phyloP scores from a whole-genome alignment of 495 filamentous ascomycete species.

The Elaphomyces granulatus region DNA sequence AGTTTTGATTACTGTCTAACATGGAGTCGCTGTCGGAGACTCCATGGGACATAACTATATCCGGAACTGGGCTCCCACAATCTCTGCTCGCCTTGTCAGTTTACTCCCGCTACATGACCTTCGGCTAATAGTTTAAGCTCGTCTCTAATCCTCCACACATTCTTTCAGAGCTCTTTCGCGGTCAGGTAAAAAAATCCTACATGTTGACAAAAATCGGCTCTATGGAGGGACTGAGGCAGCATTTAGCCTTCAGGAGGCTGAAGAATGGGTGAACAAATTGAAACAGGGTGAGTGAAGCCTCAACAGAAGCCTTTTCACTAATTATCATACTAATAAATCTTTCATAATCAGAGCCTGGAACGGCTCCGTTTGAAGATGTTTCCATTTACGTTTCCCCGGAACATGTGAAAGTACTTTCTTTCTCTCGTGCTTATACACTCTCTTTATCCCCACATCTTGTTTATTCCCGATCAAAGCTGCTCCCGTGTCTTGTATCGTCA shows the following conservation, averaged over 20 bases:
- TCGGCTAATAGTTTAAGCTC: no score
- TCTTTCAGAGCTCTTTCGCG: conserved; percentile 75
- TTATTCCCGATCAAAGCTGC: conserved; percentile 63
- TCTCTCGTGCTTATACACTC: conserved; percentile 67
- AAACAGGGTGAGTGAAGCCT: conserved; percentile 36
- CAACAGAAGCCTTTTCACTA: no score
- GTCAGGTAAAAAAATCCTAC: conserved; percentile 80
- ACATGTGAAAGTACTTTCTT: conserved; percentile 31
- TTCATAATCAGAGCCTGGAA: conserved; percentile 20
- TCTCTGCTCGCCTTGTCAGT: conserved; percentile 89
- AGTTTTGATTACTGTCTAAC: no score
- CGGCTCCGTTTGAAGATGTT: conserved; percentile 27
- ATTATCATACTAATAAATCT: no score
- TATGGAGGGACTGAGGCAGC: conserved; percentile 83
- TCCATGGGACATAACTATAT: conserved; percentile 81
- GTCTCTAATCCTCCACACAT: conserved; percentile 11
- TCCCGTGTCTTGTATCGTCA: conserved; percentile 69
- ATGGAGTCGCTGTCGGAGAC: conserved; percentile 77
- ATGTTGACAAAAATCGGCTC: conserved; percentile 73
- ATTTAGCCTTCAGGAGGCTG: conserved; percentile 70
- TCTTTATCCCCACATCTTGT: conserved; percentile 77
- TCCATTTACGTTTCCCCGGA: conserved; percentile 15
- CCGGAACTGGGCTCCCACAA: conserved; percentile 77
- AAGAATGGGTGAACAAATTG: conserved; percentile 50
- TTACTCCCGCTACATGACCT: conserved; percentile 9